Conservation (phyloP, 805 yeast species). For the Pichia phayaonensis region DNA sequence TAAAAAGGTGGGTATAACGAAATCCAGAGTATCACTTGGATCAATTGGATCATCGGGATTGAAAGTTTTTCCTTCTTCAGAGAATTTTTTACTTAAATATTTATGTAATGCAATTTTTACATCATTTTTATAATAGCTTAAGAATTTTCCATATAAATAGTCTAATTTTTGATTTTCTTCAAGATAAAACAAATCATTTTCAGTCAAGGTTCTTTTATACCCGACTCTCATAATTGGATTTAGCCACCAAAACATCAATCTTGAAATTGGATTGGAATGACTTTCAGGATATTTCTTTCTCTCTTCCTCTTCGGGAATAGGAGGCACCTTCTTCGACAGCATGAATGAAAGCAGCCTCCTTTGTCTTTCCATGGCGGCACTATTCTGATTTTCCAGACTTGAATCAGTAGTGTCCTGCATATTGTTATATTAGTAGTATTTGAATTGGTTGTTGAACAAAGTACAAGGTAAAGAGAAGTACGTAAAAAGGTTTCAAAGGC, state of each 20-base stretch:
- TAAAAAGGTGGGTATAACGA: slow-evolving; percentile 15
- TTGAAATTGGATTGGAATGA: slow-evolving; percentile 33
- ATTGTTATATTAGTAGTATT: neutral
- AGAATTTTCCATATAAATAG: slow-evolving; percentile 32
- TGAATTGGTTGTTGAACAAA: too few species aligned
- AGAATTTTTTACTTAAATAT: slow-evolving; percentile 1
- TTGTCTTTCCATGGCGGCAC: slow-evolving; percentile 24
- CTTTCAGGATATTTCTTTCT: slow-evolving; percentile 43
- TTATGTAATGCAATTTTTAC: slow-evolving; percentile 16
- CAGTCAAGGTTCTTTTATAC: slow-evolving; percentile 61
- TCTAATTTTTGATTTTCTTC: slow-evolving; percentile 38
- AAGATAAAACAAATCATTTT: slow-evolving; percentile 49
- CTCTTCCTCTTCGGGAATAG: slow-evolving; percentile 44
- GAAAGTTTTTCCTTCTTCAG: slow-evolving; percentile 13
- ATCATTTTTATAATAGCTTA: slow-evolving; percentile 26
- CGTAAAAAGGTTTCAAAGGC: too few species aligned
- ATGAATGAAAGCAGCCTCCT: slow-evolving; percentile 44
- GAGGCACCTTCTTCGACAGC: slow-evolving; percentile 42
- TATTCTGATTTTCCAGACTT: slow-evolving; percentile 5
- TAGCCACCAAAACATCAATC: slow-evolving; percentile 61
- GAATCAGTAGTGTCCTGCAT: neutral
- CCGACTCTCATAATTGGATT: slow-evolving; percentile 57
- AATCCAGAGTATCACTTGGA: slow-evolving; percentile 17
- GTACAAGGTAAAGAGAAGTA: too few species aligned
- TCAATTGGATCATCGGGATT: slow-evolving; percentile 14